Percentiles rank a stretch among this genome's conserved stretches.
phyloP scores from a whole-genome alignment of 768 basidiomycete species.

The Lactarius pseudohatsudake region DNA sequence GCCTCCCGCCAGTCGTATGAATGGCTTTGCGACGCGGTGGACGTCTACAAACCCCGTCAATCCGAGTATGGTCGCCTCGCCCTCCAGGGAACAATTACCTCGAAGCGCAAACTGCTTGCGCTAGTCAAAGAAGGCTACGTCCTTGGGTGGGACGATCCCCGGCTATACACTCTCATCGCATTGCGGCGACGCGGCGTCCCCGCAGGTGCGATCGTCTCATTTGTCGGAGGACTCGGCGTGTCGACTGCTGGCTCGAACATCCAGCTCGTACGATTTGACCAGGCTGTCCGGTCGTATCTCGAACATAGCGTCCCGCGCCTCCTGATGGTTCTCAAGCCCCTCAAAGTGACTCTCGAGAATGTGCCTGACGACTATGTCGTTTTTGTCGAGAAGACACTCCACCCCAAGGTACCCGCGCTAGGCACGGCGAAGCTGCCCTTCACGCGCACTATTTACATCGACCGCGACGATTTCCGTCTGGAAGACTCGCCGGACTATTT shows the following conservation, averaged over 20 bases:
- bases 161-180: constrained; percentile 94
- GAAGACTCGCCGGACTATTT: constrained; percentile 95
- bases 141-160: constrained; percentile 94
- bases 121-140: constrained; percentile 87
- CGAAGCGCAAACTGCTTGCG: constrained; percentile 90
- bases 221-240: constrained; percentile 93
- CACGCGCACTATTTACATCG: constrained; percentile 88
- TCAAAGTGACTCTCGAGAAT: constrained; percentile 91
- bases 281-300: constrained; percentile 82
- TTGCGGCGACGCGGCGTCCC: constrained; percentile 93
- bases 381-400: constrained; percentile 86
- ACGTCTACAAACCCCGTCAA: constrained; percentile 95
- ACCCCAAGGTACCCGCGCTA: constrained; percentile 89
- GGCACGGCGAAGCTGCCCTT: constrained; percentile 83
- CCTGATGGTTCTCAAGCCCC: constrained; percentile 85
- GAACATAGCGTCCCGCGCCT: constrained; percentile 86
- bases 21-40: constrained; percentile 98
- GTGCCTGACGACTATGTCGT: constrained; percentile 80
- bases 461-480: constrained; percentile 87
- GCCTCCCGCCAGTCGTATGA: constrained; percentile 96
- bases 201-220: constrained; percentile 91
- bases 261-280: constrained; percentile 87
- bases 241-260: constrained; percentile 83
- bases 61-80: constrained; percentile 95
- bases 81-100: constrained; percentile 92